phyloP scores from a whole-genome alignment of 495 filamentous ascomycete species.

The Chaetomium fimeti region DNA sequence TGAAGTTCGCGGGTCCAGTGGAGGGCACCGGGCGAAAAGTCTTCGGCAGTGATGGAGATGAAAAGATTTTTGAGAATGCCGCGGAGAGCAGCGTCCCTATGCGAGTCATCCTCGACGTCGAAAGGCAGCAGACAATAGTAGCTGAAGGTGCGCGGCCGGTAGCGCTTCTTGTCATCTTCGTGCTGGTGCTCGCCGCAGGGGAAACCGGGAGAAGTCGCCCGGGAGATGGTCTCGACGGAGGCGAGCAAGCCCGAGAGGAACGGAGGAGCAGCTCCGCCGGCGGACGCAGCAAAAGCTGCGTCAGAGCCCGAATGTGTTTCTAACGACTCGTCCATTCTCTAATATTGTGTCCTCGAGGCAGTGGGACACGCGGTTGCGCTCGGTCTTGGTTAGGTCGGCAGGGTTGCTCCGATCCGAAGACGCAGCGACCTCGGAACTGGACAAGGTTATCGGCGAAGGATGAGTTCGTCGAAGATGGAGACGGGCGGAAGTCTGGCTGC shows the following conservation, averaged over 20 bases:
- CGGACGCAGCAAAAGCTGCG: conserved; percentile 29
- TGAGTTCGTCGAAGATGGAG: neutral
- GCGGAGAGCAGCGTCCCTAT: conserved; percentile 69
- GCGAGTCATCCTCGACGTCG: conserved; percentile 68
- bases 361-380: neutral
- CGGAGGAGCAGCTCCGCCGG: conserved; percentile 22
- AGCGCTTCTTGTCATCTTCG: conserved; percentile 55
- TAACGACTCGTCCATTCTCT: conserved; percentile 36
- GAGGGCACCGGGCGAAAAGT: conserved; percentile 88
- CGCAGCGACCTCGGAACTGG: neutral
- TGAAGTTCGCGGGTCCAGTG: conserved; percentile 97
- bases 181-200: conserved; percentile 35
- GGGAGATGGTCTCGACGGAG: conserved; percentile 47
- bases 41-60: conserved; percentile 83
- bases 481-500: neutral
- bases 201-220: conserved; percentile 49
- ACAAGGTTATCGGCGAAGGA: neutral
- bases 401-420: neutral
- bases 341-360: neutral
- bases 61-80: conserved; percentile 92
- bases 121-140: conserved; percentile 91
- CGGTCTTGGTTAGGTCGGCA: neutral
- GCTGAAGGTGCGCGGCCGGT: conserved; percentile 85
- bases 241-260: conserved; percentile 31
- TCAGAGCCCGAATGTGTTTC: conserved; percentile 27